Base-by-base conservation (phyloP, 139 green algal genomes). In the Chlorella sp. region DNA sequence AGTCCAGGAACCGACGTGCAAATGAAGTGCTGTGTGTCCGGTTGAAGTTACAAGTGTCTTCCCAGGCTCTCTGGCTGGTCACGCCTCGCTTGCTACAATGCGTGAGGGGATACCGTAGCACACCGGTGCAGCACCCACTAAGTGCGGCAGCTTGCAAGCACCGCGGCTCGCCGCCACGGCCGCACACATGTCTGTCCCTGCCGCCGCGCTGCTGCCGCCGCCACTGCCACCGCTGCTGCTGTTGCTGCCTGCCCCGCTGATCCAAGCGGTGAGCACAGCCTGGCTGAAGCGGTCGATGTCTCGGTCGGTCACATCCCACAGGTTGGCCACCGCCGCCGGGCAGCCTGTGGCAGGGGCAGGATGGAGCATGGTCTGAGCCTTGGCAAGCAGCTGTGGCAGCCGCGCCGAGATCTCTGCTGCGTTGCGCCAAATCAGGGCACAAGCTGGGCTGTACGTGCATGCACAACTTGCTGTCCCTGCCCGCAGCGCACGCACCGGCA, bases 271-370 rank as follows among this genome's bases (percentile, higher is more conserved):
- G 64, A 99, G 85, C 34, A 97, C 65, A 1, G 88, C 81, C 32
- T 86, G 67, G 30, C 85, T 90, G 81, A 97, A 99, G 30, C 96
- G 89, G 87, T 99, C 96, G 44, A 99, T 98, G 89, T 99, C 96
- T 14, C 91, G 74, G 81, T 99, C 96, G 17, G 96, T 99, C n/a
- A 99, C 96, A 83, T 99, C 96, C 96, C 96, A 99, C 40, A 99
- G 90, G 89, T 98, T 98, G 51, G 90, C 95, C 38, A 98, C 92
- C 5, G 92, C 90, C 17, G 89, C 88, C 0, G 96, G 96, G 84
- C 91, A 95, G 16, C 95, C 96, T 93, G 92, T 64, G 7, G 51
- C 48, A 86, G 67, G 43, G 14, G n/a, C 26, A 74, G 9, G 67
- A 13, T 24, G 65, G 30, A 72, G 65, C 9, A 13, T n/a, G n/a